Conservation (phyloP, 495 filamentous ascomycete genomes). For the Parathielavia appendiculata region DNA sequence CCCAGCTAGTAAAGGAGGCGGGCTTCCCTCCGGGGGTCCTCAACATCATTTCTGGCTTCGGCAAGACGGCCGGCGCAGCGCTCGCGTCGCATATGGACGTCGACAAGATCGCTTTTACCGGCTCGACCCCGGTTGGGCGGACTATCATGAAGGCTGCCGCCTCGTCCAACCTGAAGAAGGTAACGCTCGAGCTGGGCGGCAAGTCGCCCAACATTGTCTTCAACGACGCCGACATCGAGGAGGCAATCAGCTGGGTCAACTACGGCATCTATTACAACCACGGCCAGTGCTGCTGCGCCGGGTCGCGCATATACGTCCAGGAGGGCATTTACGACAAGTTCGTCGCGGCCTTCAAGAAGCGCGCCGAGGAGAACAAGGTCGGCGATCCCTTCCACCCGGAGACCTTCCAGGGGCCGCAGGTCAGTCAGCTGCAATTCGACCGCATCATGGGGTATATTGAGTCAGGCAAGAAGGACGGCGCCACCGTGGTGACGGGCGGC, state of each 20-base stretch:
- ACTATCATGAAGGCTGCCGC: slow-evolving; percentile 95
- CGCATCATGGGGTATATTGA: slow-evolving; percentile 98
- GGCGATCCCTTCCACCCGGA: slow-evolving; percentile 83
- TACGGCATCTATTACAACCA: slow-evolving; percentile 99
- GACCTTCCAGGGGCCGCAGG: slow-evolving; percentile 97
- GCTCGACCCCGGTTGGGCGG: slow-evolving; percentile 85
- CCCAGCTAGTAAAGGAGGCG: slow-evolving; percentile 80
- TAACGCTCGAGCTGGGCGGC: slow-evolving; percentile 95
- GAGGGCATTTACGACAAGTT: slow-evolving; percentile 96
- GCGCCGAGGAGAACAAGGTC: slow-evolving; percentile 74
- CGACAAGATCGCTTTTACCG: slow-evolving; percentile 98
- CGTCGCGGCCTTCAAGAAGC: slow-evolving; percentile 78
- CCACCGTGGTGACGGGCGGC: slow-evolving; percentile 79
- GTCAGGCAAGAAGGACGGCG: slow-evolving; percentile 79
- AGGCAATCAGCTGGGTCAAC: slow-evolving; percentile 97
- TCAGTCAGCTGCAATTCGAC: slow-evolving; percentile 92
- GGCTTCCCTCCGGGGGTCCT: slow-evolving; percentile 95
- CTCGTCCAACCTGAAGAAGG: slow-evolving; percentile 95
- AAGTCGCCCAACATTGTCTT: slow-evolving; percentile 99
- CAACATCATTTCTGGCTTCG: slow-evolving; percentile 92
- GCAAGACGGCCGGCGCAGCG: slow-evolving; percentile 84
- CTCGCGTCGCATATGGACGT: slow-evolving; percentile 93
- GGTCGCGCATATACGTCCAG: slow-evolving; percentile 93
- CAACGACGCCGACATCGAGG: slow-evolving; percentile 90
- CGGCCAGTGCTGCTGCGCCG: slow-evolving; percentile 97